Conservation (phyloP, 2,329 filamentous ascomycete genomes). For the Neonectria punicea region DNA sequence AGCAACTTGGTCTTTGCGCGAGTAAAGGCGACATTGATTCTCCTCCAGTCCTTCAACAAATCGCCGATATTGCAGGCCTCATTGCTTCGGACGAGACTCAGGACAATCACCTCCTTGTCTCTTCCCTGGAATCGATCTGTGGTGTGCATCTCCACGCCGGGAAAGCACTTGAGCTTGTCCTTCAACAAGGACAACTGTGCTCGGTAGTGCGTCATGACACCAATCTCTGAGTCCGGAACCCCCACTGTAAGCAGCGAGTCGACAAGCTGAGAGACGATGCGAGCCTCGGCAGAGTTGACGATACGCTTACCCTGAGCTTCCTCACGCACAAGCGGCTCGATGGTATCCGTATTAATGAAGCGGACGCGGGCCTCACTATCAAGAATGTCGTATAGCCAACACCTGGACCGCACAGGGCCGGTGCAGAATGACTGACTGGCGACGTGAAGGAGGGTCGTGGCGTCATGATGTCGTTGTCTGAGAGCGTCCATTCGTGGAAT, state of each 20-base stretch:
- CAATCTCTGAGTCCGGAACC: conserved; percentile 79
- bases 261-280: conserved; percentile 82
- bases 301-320: conserved; percentile 84
- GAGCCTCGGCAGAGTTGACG: conserved; percentile 86
- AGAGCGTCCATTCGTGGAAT: conserved; percentile 75
- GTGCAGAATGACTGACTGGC: conserved; percentile 65
- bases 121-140: conserved; percentile 96
- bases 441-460: conserved; percentile 54
- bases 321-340: conserved; percentile 74
- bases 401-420: conserved; percentile 60
- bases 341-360: conserved; percentile 88
- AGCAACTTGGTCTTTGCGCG: conserved; percentile 91
- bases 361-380: conserved; percentile 78
- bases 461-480: conserved; percentile 67
- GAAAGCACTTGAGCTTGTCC: conserved; percentile 70
- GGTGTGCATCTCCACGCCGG: conserved; percentile 90
- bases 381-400: conserved; percentile 82
- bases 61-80: conserved; percentile 87
- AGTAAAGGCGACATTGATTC: conserved; percentile 96
- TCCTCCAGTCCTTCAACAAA: conserved; percentile 87
- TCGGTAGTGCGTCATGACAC: conserved; percentile 96
- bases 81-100: conserved; percentile 90
- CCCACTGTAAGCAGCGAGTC: conserved; percentile 80
- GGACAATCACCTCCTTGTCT: conserved; percentile 91
- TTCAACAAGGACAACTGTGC: conserved; percentile 88